Evolutionary conservation across 202 grass and related monocot genomes (phyloP).

Genomic region (Digitaria exilis): DNA sequence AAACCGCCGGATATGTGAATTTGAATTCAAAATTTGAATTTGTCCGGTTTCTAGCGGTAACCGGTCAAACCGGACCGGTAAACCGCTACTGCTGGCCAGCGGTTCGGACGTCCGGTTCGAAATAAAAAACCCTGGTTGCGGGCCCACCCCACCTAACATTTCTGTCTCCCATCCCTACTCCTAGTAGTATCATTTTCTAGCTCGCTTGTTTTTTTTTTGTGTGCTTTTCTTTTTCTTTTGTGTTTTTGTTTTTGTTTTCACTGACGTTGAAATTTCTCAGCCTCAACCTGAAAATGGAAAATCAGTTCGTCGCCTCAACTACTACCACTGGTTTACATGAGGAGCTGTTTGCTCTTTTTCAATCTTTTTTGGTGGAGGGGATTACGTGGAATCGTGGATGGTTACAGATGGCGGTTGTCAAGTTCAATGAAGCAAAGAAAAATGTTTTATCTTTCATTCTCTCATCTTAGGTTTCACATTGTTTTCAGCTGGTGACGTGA

Average conservation of each 20-base stretch:
- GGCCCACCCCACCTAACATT: conserved; percentile 30
- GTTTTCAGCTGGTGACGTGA: not conserved
- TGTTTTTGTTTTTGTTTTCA: not conserved
- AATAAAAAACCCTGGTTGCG: no score
- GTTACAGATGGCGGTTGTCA: not conserved
- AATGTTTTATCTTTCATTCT: not conserved
- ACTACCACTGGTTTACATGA: not conserved
- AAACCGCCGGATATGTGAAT: no score
- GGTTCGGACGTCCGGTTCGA: no score
- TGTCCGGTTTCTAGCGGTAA: no score
- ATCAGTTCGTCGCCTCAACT: not conserved
- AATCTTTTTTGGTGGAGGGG: not conserved
- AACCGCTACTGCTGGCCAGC: no score
- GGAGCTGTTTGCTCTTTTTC: no score
- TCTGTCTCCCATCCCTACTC: no score
- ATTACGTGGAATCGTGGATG: not conserved
- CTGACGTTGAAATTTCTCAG: not conserved
- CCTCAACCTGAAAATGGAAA: conserved; percentile 18
- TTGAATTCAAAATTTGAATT: no score
- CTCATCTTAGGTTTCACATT: no score
- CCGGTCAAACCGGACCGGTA: no score
- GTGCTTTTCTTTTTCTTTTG: no score
- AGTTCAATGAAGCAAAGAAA: not conserved
- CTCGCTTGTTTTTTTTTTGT: not conserved
- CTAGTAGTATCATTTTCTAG: not conserved